Conservation (phyloP, 2,329 filamentous ascomycete genomes). For the Colletotrichum abscissum region DNA sequence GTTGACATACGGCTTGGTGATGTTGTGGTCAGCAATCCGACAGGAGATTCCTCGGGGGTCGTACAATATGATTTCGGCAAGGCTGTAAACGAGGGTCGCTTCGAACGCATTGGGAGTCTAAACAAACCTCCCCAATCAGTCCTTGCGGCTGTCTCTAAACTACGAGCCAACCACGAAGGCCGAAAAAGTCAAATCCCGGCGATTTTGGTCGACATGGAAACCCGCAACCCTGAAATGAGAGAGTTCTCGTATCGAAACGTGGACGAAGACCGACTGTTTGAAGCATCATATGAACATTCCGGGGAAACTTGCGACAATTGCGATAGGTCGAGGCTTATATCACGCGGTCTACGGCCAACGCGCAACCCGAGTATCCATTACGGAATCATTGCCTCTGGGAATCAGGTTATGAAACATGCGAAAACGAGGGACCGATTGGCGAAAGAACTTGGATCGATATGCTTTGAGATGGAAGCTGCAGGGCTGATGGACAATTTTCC, state of each 20-base stretch:
- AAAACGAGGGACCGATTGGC: conserved; percentile 43
- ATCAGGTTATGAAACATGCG: conserved; percentile 47
- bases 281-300: neutral
- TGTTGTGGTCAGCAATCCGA: conserved; percentile 40
- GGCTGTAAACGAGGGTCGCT: neutral
- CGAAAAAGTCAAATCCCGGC: neutral
- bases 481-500: conserved; percentile 38
- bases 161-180: neutral
- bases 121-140: neutral
- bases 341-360: neutral
- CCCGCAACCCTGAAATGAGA: neutral
- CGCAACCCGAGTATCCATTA: conserved; percentile 22
- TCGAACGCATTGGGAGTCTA: neutral
- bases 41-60: conserved; percentile 34
- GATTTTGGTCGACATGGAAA: neutral
- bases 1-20: conserved; percentile 43
- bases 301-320: neutral
- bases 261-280: neutral
- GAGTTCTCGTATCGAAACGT: neutral
- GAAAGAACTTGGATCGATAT: conserved; percentile 4
- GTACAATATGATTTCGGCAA: conserved; percentile 42
- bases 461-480: conserved; percentile 43
- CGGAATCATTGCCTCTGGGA: conserved; percentile 42
- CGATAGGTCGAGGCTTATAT: accelerated
- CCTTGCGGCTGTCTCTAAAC: neutral